Conservation (phyloP, 176 grass and related monocot species). For the Oryza meridionalis region DNA sequence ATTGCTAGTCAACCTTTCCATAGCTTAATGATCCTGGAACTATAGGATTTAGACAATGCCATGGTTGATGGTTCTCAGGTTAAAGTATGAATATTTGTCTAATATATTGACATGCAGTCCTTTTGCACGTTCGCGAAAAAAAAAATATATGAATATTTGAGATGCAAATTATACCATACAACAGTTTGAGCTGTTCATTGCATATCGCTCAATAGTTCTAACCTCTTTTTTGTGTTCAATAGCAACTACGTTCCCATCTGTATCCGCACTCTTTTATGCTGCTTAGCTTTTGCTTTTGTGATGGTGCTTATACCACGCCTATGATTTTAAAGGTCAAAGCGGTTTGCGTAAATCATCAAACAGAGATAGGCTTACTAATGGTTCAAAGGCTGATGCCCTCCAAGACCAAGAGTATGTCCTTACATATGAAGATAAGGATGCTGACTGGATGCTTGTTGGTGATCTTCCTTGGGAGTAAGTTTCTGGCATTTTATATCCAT, state of each 20-base stretch:
- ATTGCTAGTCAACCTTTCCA: not conserved
- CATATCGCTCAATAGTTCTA: not conserved
- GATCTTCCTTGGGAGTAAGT: constrained; percentile 86
- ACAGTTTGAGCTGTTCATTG: not conserved
- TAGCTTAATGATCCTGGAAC: not conserved
- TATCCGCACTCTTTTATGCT: not conserved
- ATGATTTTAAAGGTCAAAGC: constrained; percentile 53
- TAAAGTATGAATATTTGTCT: not conserved
- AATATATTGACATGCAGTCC: too few relatives aligned
- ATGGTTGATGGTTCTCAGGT: not conserved
- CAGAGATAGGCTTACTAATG: constrained; percentile 52
- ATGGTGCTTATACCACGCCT: not conserved
- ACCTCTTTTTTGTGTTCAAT: not conserved
- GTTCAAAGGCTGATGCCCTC: constrained; percentile 55
- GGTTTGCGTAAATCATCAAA: constrained; percentile 37
- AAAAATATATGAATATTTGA: not conserved
- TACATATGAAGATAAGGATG: constrained; percentile 81
- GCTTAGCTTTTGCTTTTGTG: not conserved
- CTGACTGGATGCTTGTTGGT: constrained; percentile 82
- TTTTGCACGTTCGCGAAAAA: too few relatives aligned
- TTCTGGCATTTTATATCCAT: constrained; percentile 8
- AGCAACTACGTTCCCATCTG: not conserved
- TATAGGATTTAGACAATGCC: not conserved
- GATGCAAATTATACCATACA: not conserved
- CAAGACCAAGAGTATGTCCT: constrained; percentile 75